Evolutionary conservation across 148 eudicot genomes (phyloP).

Genomic region (Chenopodium berlandieri): DNA sequence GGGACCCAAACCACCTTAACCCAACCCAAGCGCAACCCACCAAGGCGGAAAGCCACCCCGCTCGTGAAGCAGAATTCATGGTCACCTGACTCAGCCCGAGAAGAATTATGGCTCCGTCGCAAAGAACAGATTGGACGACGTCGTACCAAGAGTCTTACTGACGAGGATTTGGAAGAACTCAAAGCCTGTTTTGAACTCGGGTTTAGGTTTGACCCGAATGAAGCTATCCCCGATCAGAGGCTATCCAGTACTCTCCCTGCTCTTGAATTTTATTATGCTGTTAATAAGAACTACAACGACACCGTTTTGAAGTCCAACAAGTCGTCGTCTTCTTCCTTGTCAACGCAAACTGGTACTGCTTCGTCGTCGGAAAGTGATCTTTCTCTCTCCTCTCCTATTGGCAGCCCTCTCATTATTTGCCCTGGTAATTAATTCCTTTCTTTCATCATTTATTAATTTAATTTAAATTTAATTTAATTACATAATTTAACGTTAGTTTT

Average conservation of each 20-base stretch:
- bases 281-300: constrained; percentile 54
- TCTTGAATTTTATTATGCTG: constrained; percentile 58
- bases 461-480: too few species aligned
- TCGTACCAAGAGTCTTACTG: constrained; percentile 69
- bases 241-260: constrained; percentile 77
- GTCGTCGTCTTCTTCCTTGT: constrained; percentile 24
- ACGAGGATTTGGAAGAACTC: constrained; percentile 77
- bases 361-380: constrained; percentile 32
- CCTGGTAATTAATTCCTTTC: constrained; percentile 43
- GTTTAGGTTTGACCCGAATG: constrained; percentile 68
- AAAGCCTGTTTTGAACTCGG: constrained; percentile 82
- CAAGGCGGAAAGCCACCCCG: constrained; percentile 13
- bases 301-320: constrained; percentile 42
- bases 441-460: not conserved
- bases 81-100: constrained; percentile 69
- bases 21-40: not conserved
- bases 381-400: constrained; percentile 43
- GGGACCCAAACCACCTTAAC: constrained; percentile 25
- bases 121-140: constrained; percentile 28
- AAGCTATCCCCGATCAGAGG: constrained; percentile 36
- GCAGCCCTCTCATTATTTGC: constrained; percentile 54
- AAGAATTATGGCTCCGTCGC: constrained; percentile 64
- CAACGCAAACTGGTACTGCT: constrained; percentile 4
- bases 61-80: constrained; percentile 68
- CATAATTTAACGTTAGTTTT: too few species aligned